These are phyloP conservation scores for Ganoderma lingzhi DNA, from an alignment of 1,284 basidiomycete species.

Conservation along the genomic window DNA sequence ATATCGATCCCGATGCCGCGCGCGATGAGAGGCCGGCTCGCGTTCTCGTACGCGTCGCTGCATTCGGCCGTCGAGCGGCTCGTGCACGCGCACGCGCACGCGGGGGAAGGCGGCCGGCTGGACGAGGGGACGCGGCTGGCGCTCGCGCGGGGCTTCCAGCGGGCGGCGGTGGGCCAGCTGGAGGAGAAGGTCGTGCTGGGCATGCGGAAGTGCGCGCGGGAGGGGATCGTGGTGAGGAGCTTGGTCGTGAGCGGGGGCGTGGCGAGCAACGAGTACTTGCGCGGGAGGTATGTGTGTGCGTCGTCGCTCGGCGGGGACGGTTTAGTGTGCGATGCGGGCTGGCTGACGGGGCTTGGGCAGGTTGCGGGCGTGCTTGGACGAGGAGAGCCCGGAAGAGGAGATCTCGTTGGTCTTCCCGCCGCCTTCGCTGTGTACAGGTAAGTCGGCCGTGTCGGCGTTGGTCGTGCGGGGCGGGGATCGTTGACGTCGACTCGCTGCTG, in stretches of 20 bases:
- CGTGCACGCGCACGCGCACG: conserved; percentile 46
- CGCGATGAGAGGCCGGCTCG: conserved; percentile 63
- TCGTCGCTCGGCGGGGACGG: background rate
- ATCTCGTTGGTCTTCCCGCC: conserved; percentile 73
- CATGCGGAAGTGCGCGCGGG: conserved; percentile 54
- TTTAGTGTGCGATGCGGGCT: background rate
- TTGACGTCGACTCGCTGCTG: conserved; percentile 4
- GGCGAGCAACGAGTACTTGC: conserved; percentile 81
- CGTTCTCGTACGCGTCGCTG: conserved; percentile 82
- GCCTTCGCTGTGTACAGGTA: conserved; percentile 83
- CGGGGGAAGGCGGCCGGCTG: conserved; percentile 39
- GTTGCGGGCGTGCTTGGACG: conserved; percentile 50
- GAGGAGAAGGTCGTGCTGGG: conserved; percentile 76
- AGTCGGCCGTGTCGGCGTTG: background rate
- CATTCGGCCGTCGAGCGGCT: conserved; percentile 71
- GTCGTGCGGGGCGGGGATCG: background rate
- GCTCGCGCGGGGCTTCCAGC: conserved; percentile 79
- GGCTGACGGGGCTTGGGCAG: conserved; percentile 41
- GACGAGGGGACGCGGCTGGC: conserved; percentile 47
- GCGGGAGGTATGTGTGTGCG: conserved; percentile 58
- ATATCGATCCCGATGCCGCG: conserved; percentile 45
- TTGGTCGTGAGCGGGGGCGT: conserved; percentile 92
- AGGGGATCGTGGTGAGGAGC: conserved; percentile 54
- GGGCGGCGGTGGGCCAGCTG: conserved; percentile 75
- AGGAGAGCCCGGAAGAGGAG: conserved; percentile 41